phyloP scores from a whole-genome alignment of 345 rosid genomes.

The Erysimum cheiranthoides region DNA sequence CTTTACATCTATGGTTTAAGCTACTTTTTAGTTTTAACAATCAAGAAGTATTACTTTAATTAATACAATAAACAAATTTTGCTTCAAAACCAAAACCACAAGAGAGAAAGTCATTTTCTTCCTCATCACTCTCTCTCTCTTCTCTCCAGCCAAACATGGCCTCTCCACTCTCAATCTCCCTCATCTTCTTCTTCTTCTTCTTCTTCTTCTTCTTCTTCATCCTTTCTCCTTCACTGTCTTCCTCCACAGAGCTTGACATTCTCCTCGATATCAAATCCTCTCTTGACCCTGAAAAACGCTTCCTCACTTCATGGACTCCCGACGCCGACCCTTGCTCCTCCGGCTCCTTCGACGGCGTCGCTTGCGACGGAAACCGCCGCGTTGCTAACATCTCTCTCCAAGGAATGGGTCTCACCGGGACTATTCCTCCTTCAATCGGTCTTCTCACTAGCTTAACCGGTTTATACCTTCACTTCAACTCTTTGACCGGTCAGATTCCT shows the following conservation, averaged over 20 bases:
- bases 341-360: slow-evolving; percentile 79
- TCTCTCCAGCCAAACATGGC: slow-evolving; percentile 60
- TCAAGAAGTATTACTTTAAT: neutral
- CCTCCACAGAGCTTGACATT: slow-evolving; percentile 60
- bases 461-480: slow-evolving; percentile 87
- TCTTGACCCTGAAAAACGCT: slow-evolving; percentile 72
- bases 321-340: slow-evolving; percentile 61
- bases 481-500: slow-evolving; percentile 76
- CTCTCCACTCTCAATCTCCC: slow-evolving; percentile 34
- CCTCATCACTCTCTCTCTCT: slow-evolving; percentile 36
- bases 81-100: slow-evolving; percentile 35
- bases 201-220: slow-evolving; percentile 43
- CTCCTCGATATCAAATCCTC: slow-evolving; percentile 83
- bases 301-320: slow-evolving; percentile 76
- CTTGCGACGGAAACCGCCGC: slow-evolving; percentile 70
- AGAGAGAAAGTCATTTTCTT: slow-evolving; percentile 42
- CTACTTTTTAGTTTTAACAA: neutral
- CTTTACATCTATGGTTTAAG: slow-evolving; percentile 1
- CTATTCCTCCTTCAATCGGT: slow-evolving; percentile 74
- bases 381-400: slow-evolving; percentile 89
- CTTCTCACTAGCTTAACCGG: slow-evolving; percentile 83
- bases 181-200: slow-evolving; percentile 45
- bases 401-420: slow-evolving; percentile 86
- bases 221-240: slow-evolving; percentile 49
- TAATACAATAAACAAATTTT: neutral